phyloP scores from a whole-genome alignment of 208 protist species.

The Trypanosoma mega region DNA sequence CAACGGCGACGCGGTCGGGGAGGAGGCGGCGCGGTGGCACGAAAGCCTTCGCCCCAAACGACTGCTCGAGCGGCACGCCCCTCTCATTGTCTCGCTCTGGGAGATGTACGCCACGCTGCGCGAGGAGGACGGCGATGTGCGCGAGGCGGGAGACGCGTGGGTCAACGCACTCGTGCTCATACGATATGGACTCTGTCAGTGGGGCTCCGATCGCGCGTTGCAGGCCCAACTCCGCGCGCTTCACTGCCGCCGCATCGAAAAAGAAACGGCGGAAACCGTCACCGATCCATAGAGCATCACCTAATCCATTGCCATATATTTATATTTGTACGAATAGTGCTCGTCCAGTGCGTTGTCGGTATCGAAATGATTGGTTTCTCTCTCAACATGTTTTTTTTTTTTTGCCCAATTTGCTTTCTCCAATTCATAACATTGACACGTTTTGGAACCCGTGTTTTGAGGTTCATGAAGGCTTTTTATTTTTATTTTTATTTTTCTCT shows the following conservation, averaged over 20 bases:
- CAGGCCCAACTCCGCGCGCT: slow-evolving; percentile 16
- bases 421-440: no score
- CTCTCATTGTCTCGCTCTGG: slow-evolving; percentile 6
- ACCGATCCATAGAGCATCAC: no score
- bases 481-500: no score
- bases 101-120: slow-evolving; percentile 17
- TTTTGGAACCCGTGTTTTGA: no score
- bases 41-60: background rate
- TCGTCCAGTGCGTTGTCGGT: no score
- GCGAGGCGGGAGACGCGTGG: slow-evolving; percentile 13
- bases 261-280: background rate
- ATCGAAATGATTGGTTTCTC: no score
- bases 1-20: background rate
- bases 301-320: no score
- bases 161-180: slow-evolving; percentile 11
- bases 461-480: no score
- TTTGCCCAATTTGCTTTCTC: no score
- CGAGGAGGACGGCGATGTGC: background rate
- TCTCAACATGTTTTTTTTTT: no score
- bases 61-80: slow-evolving; percentile 6
- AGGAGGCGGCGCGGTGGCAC: slow-evolving; percentile 5
- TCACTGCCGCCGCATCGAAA: background rate
- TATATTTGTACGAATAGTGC: no score
- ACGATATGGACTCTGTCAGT: slow-evolving; percentile 16
- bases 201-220: slow-evolving; percentile 18